Evolutionary conservation across 108 stramenopile species (phyloP), one percentile per base, ranked within the genome.

Genomic region (Nitzschia sp.): DNA sequence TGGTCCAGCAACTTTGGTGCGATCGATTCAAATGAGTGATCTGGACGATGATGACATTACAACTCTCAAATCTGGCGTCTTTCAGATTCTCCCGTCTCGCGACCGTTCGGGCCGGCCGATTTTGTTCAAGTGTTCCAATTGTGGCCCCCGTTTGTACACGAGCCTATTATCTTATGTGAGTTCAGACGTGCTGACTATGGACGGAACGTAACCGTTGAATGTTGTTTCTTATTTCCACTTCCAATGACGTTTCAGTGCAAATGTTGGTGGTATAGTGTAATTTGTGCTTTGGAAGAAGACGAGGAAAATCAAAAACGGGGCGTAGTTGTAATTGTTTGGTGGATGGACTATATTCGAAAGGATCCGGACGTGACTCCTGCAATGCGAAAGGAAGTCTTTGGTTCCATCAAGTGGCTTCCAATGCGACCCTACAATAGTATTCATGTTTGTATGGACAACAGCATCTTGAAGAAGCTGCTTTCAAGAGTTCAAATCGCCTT

Each of bases 71-170:
- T 11, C 27, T 23, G 66, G 66, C 18, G 67, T n/a, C 46, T 31
- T 75, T 45, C 66, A 67, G 23, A 55, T 67, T 15, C 46, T 75
- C 13, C 74, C 74, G 15, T 54, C 59, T 0, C 64, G 66, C 23
- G 74, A 75, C 54, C 57, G 66, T 19, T 36, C 74, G 5, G 74
- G 74, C 15, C 65, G 74, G 8, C 46, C 55, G n/a, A 56, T 75
- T 60, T 9, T 23, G 58, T 67, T 59, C 32, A 30, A 21, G 32
- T 59, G 57, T 59, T 59, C 57, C 2, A 59, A 59, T 26, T 59
- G 57, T 32, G 57, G 57, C 0, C 57, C 57, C 57, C 31, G 34
- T 29, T 33, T 59, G 32, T 59, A 59, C 5, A 59, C 57, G 17
- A 59, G 57, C 33, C 33, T 33, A 13, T 33, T 59, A 26, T 59